phyloP scores from a whole-genome alignment of 1,284 basidiomycete species.

The Trametes polyzona region DNA sequence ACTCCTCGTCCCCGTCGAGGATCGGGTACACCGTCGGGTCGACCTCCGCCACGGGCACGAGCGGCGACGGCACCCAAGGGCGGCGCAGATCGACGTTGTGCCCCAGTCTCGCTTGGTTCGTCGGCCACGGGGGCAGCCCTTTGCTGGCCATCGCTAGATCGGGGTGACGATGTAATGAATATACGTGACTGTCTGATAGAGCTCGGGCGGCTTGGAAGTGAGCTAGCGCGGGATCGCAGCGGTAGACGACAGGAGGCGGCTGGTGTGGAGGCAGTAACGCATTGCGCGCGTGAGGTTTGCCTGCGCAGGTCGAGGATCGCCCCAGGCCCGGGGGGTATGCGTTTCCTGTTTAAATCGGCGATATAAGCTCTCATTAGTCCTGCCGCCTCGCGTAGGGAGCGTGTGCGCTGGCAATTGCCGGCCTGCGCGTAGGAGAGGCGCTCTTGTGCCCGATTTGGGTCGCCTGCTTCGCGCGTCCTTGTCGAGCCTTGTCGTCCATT shows the following conservation, averaged over 20 bases:
- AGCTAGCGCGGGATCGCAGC: neutral
- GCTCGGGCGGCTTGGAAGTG: too few species aligned
- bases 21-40: neutral
- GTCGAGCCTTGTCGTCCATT: neutral
- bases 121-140: neutral
- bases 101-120: slow-evolving; percentile 6
- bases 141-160: neutral
- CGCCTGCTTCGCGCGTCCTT: neutral
- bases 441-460: slow-evolving; percentile 20
- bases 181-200: neutral
- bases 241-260: neutral
- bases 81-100: slow-evolving; percentile 18
- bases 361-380: slow-evolving; percentile 13
- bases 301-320: neutral
- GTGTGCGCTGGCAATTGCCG: slow-evolving; percentile 16
- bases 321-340: neutral
- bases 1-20: too few species aligned
- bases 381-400: slow-evolving; percentile 3
- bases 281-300: neutral
- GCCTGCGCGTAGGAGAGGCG: slow-evolving; percentile 4
- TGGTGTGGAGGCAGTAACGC: neutral
- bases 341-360: slow-evolving; percentile 16
- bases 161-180: neutral
- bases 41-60: neutral
- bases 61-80: slow-evolving; percentile 17